These are phyloP conservation scores for Leccinum pellstonianum DNA, from an alignment of 768 basidiomycete species.

Conservation along the genomic window DNA sequence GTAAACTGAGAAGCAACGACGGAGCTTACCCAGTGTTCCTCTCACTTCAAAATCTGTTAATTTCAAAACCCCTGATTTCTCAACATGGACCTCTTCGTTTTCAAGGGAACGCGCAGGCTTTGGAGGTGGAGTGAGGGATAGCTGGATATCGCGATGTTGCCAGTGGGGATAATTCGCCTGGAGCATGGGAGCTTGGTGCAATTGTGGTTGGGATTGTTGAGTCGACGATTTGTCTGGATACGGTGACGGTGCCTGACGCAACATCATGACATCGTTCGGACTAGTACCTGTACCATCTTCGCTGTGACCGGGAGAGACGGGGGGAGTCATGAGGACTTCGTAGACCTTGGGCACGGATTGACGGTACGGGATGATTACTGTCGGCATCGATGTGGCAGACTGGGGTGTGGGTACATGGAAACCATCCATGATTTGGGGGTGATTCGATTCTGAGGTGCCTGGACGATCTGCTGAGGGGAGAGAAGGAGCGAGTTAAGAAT, in stretches of 20 bases:
- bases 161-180: constrained; percentile 13
- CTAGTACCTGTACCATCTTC: constrained; percentile 35
- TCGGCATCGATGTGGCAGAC: constrained; percentile 11
- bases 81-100: constrained; percentile 66
- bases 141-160: constrained; percentile 7
- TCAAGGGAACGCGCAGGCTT: constrained; percentile 58
- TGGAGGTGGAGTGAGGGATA: constrained; percentile 29
- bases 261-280: constrained; percentile 3
- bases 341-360: constrained; percentile 45
- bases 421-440: constrained; percentile 23
- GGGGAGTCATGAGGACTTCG: constrained; percentile 69
- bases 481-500: neutral
- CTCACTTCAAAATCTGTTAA: constrained; percentile 80
- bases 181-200: constrained; percentile 1
- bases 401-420: constrained; percentile 23
- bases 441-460: constrained; percentile 1
- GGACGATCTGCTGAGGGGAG: neutral
- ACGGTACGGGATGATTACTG: constrained; percentile 22
- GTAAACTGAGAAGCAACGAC: neutral
- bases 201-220: constrained; percentile 11
- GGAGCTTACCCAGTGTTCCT: constrained; percentile 64
- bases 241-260: constrained; percentile 13
- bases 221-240: constrained; percentile 11
- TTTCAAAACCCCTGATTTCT: constrained; percentile 53
- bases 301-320: constrained; percentile 59